These are phyloP conservation scores for Blastobotrys peoriensis DNA, from an alignment of 805 yeast genomes.

Conservation along the genomic window DNA sequence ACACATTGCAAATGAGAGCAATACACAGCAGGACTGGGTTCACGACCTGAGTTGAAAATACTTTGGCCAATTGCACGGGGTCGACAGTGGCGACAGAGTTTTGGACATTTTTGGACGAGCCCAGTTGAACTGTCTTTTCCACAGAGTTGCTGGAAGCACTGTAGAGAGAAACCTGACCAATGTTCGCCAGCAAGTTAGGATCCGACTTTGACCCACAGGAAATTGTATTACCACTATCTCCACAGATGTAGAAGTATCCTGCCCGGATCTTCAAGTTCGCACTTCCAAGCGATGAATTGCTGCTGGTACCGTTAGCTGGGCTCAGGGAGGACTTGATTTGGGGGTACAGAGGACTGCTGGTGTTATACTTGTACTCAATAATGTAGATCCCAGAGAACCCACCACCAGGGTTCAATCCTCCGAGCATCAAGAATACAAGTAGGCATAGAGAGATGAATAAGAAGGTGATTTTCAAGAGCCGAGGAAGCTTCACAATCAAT, in stretches of 20 bases:
- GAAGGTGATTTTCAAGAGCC: conserved; percentile 1
- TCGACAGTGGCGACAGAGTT: conserved; percentile 9
- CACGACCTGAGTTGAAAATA: conserved; percentile 15
- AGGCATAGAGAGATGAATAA: conserved; percentile 7
- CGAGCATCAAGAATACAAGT: conserved; percentile 17
- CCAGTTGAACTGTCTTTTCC: too few species aligned
- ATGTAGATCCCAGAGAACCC: conserved; percentile 17
- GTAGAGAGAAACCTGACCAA: conserved; percentile 1
- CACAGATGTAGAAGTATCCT: conserved; percentile 19
- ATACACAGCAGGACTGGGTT: conserved; percentile 14
- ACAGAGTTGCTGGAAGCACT: too few species aligned
- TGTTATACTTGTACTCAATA: conserved; percentile 15
- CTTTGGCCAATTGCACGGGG: conserved; percentile 15
- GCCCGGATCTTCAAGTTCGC: conserved; percentile 13
- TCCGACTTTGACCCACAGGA: conserved; percentile 9
- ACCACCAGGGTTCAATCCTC: conserved; percentile 9
- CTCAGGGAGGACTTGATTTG: not conserved
- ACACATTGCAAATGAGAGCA: conserved; percentile 11
- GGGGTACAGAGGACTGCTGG: conserved; percentile 7
- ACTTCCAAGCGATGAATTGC: not conserved
- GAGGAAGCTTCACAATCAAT: conserved; percentile 3
- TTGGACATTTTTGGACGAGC: too few species aligned
- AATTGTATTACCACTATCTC: conserved; percentile 1
- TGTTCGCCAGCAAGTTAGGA: conserved; percentile 3
- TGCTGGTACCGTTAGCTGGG: conserved; percentile 5